Evolutionary conservation across 805 yeast species (phyloP).

Genomic region (Sugiyamaella mastotermitis): DNA sequence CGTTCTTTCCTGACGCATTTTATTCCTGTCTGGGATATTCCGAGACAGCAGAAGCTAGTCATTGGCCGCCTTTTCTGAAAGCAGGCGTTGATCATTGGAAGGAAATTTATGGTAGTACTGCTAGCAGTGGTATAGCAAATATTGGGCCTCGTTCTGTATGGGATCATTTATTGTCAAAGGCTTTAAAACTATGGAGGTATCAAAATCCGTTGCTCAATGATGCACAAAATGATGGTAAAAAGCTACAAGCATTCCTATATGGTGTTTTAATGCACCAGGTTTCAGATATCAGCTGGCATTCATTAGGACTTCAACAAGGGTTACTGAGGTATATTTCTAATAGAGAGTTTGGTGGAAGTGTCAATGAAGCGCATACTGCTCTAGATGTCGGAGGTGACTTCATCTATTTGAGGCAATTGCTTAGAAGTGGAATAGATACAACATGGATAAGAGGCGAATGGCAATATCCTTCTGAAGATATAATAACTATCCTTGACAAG

Average conservation of each 20-base stretch:
- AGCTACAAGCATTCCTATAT: conserved; percentile 47
- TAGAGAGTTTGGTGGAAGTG: conserved; percentile 50
- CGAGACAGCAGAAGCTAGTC: conserved; percentile 54
- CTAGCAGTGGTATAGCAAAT: background rate
- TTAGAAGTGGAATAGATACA: conserved; percentile 26
- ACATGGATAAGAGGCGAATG: conserved; percentile 27
- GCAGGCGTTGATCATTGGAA: conserved; percentile 41
- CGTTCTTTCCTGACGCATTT: conserved; percentile 66
- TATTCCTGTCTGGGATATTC: conserved; percentile 51
- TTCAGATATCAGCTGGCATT: conserved; percentile 65
- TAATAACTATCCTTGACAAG: conserved; percentile 35
- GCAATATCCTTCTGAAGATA: conserved; percentile 38
- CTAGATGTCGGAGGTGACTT: conserved; percentile 65
- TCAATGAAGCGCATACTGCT: conserved; percentile 42
- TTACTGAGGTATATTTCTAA: conserved; percentile 44
- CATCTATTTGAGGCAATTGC: conserved; percentile 38
- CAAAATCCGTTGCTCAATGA: background rate
- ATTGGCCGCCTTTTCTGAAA: conserved; percentile 63
- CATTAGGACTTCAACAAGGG: conserved; percentile 49
- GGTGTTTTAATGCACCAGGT: conserved; percentile 61
- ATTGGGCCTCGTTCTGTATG: background rate
- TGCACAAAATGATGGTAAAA: background rate
- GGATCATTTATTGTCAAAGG: background rate
- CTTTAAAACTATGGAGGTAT: too few relatives aligned
- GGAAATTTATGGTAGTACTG: conserved; percentile 23